Evolutionary conservation across 148 eudicot genomes (phyloP).

Genomic region (Vaccinium darrowii): DNA sequence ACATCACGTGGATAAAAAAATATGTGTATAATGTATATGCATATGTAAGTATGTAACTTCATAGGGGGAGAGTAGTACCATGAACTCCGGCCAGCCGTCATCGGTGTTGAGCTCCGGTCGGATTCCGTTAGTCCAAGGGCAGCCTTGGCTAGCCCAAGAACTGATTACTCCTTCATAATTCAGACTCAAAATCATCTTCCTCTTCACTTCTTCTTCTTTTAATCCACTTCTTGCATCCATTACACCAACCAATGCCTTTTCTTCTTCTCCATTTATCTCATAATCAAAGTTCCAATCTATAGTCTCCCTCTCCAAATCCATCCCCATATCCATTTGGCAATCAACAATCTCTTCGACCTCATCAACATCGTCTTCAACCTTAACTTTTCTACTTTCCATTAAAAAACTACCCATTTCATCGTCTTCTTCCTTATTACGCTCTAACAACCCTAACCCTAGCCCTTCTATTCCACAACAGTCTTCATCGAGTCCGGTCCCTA

Average conservation of each 20-base stretch:
- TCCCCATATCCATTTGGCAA: constrained; percentile 35
- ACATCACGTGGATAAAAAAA: too few species aligned
- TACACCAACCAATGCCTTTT: constrained; percentile 10
- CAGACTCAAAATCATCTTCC: constrained; percentile 49
- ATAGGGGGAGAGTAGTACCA: constrained; percentile 39
- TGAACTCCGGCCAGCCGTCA: constrained; percentile 62
- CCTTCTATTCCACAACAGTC: constrained; percentile 63
- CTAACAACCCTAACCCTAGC: constrained; percentile 33
- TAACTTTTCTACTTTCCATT: constrained; percentile 24
- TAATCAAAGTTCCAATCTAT: constrained; percentile 48
- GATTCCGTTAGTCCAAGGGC: constrained; percentile 80
- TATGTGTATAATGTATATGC: too few species aligned
- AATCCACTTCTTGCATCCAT: not conserved
- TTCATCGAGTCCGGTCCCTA: constrained; percentile 75
- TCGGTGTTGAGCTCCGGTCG: constrained; percentile 50
- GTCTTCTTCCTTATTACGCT: not conserved
- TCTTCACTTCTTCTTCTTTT: constrained; percentile 21
- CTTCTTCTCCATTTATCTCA: constrained; percentile 39
- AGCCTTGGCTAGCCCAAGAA: constrained; percentile 58
- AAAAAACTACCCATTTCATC: constrained; percentile 19
- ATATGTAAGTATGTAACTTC: too few species aligned
- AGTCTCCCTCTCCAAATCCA: constrained; percentile 36
- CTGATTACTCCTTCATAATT: constrained; percentile 58
- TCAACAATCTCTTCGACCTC: constrained; percentile 14
- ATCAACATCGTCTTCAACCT: constrained; percentile 38